These are phyloP conservation scores for Xylariales sp. DNA, from an alignment of 2,329 filamentous ascomycete species.

Conservation along the genomic window DNA sequence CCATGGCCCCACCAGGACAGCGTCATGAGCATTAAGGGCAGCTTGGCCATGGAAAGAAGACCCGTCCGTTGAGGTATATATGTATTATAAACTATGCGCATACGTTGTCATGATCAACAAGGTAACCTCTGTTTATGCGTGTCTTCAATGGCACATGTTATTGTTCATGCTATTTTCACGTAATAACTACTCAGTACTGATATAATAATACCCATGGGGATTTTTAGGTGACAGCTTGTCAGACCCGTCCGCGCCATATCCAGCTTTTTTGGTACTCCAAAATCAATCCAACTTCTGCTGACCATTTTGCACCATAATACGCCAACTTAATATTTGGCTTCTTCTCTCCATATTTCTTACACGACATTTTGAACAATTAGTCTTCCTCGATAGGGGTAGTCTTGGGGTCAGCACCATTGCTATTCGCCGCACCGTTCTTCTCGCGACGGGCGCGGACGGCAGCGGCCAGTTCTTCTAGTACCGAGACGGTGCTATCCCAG, in stretches of 20 bases:
- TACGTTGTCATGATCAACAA: background rate
- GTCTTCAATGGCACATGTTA: background rate
- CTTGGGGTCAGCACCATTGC: constrained; percentile 50
- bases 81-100: constrained; percentile 13
- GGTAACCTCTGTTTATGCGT: background rate
- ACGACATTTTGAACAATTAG: constrained; percentile 44
- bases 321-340: background rate
- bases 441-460: constrained; percentile 81
- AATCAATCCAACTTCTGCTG: constrained; percentile 10
- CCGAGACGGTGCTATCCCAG: constrained; percentile 86
- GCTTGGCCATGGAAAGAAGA: background rate
- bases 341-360: background rate
- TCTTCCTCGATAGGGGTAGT: constrained; percentile 65
- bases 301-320: background rate
- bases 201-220: background rate
- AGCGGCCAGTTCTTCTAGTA: constrained; percentile 87
- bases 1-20: background rate
- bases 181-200: no score
- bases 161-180: constrained; percentile 4
- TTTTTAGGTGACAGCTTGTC: background rate
- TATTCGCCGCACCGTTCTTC: constrained; percentile 54
- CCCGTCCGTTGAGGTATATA: no score
- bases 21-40: no score
- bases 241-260: constrained; percentile 21
- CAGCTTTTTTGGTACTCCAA: constrained; percentile 15